phyloP scores from a whole-genome alignment of 2,329 filamentous ascomycete species.

The Cercospora nicotianae region DNA sequence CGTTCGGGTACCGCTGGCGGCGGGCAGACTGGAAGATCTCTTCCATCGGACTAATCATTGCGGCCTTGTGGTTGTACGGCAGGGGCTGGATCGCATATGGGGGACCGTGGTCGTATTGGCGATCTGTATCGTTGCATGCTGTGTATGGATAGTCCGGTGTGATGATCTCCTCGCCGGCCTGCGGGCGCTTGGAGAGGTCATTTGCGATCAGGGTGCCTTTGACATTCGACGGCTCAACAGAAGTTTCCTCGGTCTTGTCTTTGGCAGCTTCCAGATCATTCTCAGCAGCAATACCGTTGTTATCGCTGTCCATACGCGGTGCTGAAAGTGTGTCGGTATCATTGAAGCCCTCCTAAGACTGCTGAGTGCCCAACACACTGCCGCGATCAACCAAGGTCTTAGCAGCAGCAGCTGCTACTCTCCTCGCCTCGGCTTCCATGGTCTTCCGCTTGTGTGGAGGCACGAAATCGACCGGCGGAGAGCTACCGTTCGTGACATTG shows the following conservation, averaged over 20 bases:
- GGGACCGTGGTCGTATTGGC: neutral
- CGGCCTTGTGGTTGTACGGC: neutral
- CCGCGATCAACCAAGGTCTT: neutral
- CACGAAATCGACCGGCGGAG: neutral
- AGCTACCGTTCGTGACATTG: neutral
- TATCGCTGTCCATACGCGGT: neutral
- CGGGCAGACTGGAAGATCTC: neutral
- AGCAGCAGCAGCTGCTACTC: neutral
- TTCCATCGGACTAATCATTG: neutral
- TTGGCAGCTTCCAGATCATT: neutral
- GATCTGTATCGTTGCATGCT: neutral
- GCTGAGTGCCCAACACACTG: neutral
- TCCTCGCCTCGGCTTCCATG: slow-evolving; percentile 5
- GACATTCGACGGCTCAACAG: neutral
- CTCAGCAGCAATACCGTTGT: neutral
- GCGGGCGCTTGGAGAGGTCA: neutral
- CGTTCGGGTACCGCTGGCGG: neutral
- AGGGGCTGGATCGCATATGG: neutral
- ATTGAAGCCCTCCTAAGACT: neutral
- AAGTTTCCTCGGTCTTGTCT: neutral
- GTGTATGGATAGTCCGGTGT: neutral
- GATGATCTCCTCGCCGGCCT: neutral
- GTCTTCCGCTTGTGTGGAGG: slow-evolving; percentile 16
- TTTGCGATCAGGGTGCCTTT: neutral
- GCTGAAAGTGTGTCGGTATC: neutral